Conservation (phyloP, 306 rosid genomes). For the Nissolia schottii region DNA sequence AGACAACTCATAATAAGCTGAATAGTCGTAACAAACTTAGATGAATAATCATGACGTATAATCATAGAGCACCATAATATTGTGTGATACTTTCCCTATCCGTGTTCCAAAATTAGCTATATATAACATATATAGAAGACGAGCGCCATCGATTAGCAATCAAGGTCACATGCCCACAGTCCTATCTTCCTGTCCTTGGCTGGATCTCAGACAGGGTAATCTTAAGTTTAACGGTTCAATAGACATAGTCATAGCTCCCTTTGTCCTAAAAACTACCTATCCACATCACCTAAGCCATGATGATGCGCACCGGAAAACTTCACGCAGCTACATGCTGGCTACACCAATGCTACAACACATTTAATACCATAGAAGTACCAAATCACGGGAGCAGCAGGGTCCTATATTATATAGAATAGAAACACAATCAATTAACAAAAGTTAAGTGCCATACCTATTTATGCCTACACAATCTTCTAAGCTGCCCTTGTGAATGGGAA, state of each 20-base stretch:
- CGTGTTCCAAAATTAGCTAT: slow-evolving; percentile 59
- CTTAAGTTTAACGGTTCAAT: slow-evolving; percentile 38
- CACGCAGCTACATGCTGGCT: slow-evolving; percentile 55
- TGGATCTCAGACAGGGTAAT: slow-evolving; percentile 40
- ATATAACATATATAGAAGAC: slow-evolving; percentile 40
- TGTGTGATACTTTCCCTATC: slow-evolving; percentile 52
- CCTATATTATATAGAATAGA: slow-evolving; percentile 39
- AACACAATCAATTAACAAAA: slow-evolving; percentile 28
- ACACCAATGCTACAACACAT: slow-evolving; percentile 33
- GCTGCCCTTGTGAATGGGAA: slow-evolving; percentile 42
- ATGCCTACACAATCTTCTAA: slow-evolving; percentile 68
- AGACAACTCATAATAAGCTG: slow-evolving; percentile 26
- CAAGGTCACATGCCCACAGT: slow-evolving; percentile 37
- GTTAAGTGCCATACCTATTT: slow-evolving; percentile 57
- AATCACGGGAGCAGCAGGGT: slow-evolving; percentile 41
- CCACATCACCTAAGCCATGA: slow-evolving; percentile 29
- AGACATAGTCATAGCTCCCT: slow-evolving; percentile 41
- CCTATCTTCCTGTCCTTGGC: slow-evolving; percentile 47
- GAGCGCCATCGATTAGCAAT: slow-evolving; percentile 44
- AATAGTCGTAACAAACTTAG: slow-evolving; percentile 38
- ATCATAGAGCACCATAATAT: slow-evolving; percentile 54
- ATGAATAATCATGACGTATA: slow-evolving; percentile 41
- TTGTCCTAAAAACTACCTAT: slow-evolving; percentile 36
- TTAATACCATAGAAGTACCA: slow-evolving; percentile 35
- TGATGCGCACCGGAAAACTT: slow-evolving; percentile 37